phyloP scores from a whole-genome alignment of 768 basidiomycete genomes.

The Crucibulum laeve region DNA sequence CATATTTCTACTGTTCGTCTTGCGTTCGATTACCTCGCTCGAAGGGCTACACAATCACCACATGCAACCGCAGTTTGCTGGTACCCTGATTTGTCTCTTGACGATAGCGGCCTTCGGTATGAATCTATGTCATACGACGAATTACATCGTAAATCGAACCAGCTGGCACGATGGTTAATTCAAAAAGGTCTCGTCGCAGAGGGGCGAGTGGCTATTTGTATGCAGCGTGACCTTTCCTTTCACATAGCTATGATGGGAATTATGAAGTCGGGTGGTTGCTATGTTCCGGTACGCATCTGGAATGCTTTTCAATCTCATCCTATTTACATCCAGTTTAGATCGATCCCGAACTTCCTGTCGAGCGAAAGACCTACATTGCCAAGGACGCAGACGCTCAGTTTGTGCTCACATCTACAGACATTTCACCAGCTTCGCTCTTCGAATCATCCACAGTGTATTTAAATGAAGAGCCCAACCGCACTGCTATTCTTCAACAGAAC shows the following conservation, averaged over 20 bases:
- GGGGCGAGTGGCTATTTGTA: slow-evolving; percentile 41
- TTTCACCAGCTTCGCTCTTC: slow-evolving; percentile 17
- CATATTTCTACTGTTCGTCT: slow-evolving; percentile 16
- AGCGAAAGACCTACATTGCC: slow-evolving; percentile 41
- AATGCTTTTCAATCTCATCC: neutral
- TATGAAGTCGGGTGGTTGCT: slow-evolving; percentile 45
- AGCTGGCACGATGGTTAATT: slow-evolving; percentile 37
- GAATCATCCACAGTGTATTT: slow-evolving; percentile 17
- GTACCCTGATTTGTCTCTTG: slow-evolving; percentile 22
- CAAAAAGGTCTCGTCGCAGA: slow-evolving; percentile 26
- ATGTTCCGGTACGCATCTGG: slow-evolving; percentile 37
- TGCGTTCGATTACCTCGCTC: slow-evolving; percentile 24
- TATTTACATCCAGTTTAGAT: slow-evolving; percentile 27
- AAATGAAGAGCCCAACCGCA: slow-evolving; percentile 16
- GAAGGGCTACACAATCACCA: slow-evolving; percentile 18
- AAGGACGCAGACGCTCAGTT: slow-evolving; percentile 35
- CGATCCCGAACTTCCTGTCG: slow-evolving; percentile 43
- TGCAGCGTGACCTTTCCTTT: slow-evolving; percentile 35
- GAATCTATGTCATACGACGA: slow-evolving; percentile 31
- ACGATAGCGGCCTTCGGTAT: slow-evolving; percentile 9
- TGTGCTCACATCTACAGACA: slow-evolving; percentile 28
- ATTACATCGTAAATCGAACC: slow-evolving; percentile 31
- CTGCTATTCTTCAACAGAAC: slow-evolving; percentile 21
- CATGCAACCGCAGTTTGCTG: slow-evolving; percentile 21
- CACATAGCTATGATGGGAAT: slow-evolving; percentile 39